These are phyloP conservation scores for Vaccinium vitisidaea DNA, from an alignment of 148 eudicot genomes.

Conservation along the genomic window DNA sequence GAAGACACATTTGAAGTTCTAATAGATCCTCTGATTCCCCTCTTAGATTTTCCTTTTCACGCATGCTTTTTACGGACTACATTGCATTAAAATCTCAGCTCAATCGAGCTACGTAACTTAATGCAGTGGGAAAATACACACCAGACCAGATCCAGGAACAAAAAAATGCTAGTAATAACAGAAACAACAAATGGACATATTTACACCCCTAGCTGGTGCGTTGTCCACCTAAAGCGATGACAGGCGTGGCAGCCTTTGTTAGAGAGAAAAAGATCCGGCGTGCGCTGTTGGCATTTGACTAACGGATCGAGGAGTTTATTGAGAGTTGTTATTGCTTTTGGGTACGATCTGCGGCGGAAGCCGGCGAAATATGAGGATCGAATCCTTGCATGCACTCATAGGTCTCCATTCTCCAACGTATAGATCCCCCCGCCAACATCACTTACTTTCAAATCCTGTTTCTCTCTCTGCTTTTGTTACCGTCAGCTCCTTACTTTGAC, in stretches of 20 bases:
- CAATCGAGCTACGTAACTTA: not conserved
- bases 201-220: not conserved
- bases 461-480: no score
- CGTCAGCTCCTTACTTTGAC: no score
- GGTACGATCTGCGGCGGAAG: not conserved
- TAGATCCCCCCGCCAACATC: not conserved
- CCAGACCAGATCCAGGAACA: no score
- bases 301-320: not conserved
- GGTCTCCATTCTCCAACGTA: not conserved
- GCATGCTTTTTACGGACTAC: no score
- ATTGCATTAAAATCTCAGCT: no score
- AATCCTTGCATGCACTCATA: not conserved
- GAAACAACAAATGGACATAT: not conserved
- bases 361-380: not conserved
- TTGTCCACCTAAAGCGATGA: slow-evolving; percentile 35
- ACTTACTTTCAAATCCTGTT: not conserved
- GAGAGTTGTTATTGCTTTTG: not conserved
- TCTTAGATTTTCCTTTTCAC: no score
- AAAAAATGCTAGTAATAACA: not conserved
- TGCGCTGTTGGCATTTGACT: not conserved
- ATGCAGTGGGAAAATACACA: not conserved
- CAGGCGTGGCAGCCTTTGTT: slow-evolving; percentile 4
- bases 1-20: not conserved
- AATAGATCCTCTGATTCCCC: no score
- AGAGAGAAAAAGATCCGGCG: slow-evolving; percentile 13